Evolutionary conservation across 2,329 filamentous ascomycete species (phyloP).

Genomic region (Botrytis byssoidea): DNA sequence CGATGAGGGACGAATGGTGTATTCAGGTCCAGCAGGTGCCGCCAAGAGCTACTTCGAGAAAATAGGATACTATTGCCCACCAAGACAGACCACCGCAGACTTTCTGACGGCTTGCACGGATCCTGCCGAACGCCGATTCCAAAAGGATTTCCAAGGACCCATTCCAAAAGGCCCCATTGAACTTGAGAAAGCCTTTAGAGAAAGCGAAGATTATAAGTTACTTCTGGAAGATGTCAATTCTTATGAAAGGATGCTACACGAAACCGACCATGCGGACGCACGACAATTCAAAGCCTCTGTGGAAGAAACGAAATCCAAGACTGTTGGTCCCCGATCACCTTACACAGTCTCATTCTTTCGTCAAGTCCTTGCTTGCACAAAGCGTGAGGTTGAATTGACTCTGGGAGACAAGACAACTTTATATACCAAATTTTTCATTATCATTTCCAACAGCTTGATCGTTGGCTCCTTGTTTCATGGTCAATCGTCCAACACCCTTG

Average conservation of each 20-base stretch:
- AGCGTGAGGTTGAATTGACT: constrained; percentile 76
- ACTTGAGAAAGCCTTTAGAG: constrained; percentile 63
- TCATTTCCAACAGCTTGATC: constrained; percentile 70
- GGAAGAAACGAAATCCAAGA: constrained; percentile 64
- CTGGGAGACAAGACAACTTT: constrained; percentile 72
- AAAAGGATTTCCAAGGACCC: constrained; percentile 55
- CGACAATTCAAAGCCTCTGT: constrained; percentile 65
- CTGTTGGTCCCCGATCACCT: constrained; percentile 65
- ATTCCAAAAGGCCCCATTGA: constrained; percentile 62
- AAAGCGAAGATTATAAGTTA: constrained; percentile 59
- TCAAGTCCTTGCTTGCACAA: constrained; percentile 67
- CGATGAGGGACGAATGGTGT: constrained; percentile 67
- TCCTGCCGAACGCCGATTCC: constrained; percentile 66
- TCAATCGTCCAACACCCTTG: constrained; percentile 55
- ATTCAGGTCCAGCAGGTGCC: constrained; percentile 59
- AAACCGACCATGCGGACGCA: constrained; percentile 59
- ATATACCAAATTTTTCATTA: constrained; percentile 77
- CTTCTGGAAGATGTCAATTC: constrained; percentile 60
- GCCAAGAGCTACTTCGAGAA: constrained; percentile 65
- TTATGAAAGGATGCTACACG: constrained; percentile 57
- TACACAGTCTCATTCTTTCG: constrained; percentile 74
- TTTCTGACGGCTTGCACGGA: constrained; percentile 77
- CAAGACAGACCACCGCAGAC: constrained; percentile 67
- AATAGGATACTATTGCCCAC: constrained; percentile 58
- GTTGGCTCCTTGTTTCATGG: constrained; percentile 79